Evolutionary conservation across 192 early-diverging fungal genomes (phyloP), one percentile per base, ranked within the genome.

Genomic region (Rhizoclosmatium sp.): DNA sequence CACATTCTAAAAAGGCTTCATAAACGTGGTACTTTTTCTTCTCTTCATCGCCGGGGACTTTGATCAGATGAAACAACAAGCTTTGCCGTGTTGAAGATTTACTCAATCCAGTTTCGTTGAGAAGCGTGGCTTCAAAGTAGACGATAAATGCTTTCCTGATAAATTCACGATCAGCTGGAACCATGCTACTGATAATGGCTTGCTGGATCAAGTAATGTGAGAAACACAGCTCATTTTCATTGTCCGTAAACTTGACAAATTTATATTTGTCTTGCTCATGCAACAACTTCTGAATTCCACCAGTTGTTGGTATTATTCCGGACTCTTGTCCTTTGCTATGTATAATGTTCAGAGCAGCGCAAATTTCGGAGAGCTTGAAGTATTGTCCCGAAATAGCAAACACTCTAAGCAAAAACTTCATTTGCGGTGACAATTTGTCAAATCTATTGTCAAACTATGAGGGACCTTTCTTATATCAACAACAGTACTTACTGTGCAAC

Each of bases 1-100:
- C 73, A 75, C n/a, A 75, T 12, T 75, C 60, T 21, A 75, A 21
- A 75, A 75, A 75, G 2, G 73, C 73, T 64, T 75, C 46, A 59
- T 75, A 75, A 16, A 75, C 31, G 56, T 59, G 56, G 9, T 49
- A 12, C 31, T 47, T 42, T 39, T 75, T 75, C 39, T 59, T 60
- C 4, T 75, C 59, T 47, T 75, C 73, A 4, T 64, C 16, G 14
- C 73, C 61, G 4, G 48, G 31, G 19, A 75, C n/a, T 45, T 75
- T 75, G 19, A 45, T 23, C 73, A 75, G 62, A 39, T 49, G 48
- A 45, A 46, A 75, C 4, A 75, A 44, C 12, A 75, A 45, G 10
- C 40, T 60, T 51, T 75, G 73, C 39, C 48, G 39, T 23, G 42
- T 31, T 10, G 59, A 47, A 2, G 73, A 21, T 3, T 64, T 60